These are phyloP conservation scores for Colletotrichum gigasporum DNA, from an alignment of 2,329 filamentous ascomycete genomes.

Conservation along the genomic window DNA sequence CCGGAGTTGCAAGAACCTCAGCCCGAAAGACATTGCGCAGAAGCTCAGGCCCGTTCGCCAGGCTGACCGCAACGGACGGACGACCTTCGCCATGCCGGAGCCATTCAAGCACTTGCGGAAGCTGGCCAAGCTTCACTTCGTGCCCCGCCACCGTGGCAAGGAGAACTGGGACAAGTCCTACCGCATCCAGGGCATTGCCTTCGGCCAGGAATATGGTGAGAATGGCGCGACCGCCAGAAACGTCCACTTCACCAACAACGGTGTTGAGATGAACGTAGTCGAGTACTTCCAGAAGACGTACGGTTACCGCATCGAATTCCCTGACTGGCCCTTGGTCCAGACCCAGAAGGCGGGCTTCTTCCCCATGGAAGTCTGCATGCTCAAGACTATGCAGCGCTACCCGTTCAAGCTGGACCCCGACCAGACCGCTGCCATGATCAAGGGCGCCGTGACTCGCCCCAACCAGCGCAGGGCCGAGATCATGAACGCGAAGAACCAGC, in stretches of 20 bases:
- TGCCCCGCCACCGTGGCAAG: conserved; percentile 62
- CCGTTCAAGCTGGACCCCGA: conserved; percentile 67
- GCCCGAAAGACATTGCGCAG: conserved; percentile 38
- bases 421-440: conserved; percentile 89
- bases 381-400: conserved; percentile 67
- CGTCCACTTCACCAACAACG: conserved; percentile 60
- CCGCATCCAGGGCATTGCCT: conserved; percentile 61
- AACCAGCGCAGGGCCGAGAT: conserved; percentile 74
- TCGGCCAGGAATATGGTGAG: conserved; percentile 50
- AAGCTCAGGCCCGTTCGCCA: conserved; percentile 46
- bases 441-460: conserved; percentile 86
- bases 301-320: conserved; percentile 55
- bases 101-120: conserved; percentile 64
- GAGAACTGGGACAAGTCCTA: conserved; percentile 57
- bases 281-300: conserved; percentile 69
- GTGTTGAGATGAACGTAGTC: conserved; percentile 52
- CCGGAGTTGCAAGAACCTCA: conserved; percentile 41
- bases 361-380: conserved; percentile 68
- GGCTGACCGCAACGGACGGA: conserved; percentile 31
- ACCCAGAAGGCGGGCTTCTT: conserved; percentile 64
- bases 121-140: conserved; percentile 65
- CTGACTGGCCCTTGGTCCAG: conserved; percentile 65
- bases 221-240: conserved; percentile 60
- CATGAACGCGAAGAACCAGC: conserved; percentile 69
- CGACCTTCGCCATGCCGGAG: conserved; percentile 51